These are phyloP conservation scores for Verticillium alfalfae DNA, from an alignment of 2,329 filamentous ascomycete genomes.

Conservation along the genomic window DNA sequence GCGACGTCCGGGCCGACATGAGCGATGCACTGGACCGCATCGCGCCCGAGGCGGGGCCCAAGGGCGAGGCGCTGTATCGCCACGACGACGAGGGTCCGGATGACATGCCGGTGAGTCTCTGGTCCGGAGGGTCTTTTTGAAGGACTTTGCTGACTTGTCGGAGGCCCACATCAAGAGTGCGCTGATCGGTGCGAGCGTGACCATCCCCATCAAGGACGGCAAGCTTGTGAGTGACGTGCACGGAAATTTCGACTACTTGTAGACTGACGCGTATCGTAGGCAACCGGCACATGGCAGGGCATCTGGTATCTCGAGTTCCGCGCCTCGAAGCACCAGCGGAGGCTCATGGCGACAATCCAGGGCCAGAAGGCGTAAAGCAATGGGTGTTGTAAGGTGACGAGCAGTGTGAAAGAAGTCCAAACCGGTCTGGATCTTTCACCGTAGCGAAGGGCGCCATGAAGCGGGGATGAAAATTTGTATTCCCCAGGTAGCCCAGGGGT, in stretches of 20 bases:
- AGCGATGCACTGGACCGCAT: conserved; percentile 87
- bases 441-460: too few species aligned
- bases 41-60: conserved; percentile 69
- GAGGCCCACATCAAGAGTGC: conserved; percentile 93
- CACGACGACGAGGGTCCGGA: conserved; percentile 85
- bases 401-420: not conserved
- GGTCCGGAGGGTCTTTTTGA: not conserved
- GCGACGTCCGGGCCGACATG: conserved; percentile 88
- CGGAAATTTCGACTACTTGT: not conserved
- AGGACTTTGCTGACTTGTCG: conserved; percentile 1
- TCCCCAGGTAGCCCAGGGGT: not conserved
- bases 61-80: conserved; percentile 70
- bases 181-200: conserved; percentile 81
- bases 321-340: conserved; percentile 66
- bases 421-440: not conserved
- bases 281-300: conserved; percentile 71
- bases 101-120: conserved; percentile 76
- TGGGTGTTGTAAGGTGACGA: not conserved
- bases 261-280: conserved; percentile 24
- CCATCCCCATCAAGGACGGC: conserved; percentile 85
- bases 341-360: conserved; percentile 89
- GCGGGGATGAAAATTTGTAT: not conserved
- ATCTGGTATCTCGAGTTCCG: conserved; percentile 96
- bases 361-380: conserved; percentile 58
- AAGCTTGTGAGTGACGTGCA: conserved; percentile 49